These are phyloP conservation scores for Pilaira anomala DNA, from an alignment of 192 early-diverging fungal species.

Conservation along the genomic window DNA sequence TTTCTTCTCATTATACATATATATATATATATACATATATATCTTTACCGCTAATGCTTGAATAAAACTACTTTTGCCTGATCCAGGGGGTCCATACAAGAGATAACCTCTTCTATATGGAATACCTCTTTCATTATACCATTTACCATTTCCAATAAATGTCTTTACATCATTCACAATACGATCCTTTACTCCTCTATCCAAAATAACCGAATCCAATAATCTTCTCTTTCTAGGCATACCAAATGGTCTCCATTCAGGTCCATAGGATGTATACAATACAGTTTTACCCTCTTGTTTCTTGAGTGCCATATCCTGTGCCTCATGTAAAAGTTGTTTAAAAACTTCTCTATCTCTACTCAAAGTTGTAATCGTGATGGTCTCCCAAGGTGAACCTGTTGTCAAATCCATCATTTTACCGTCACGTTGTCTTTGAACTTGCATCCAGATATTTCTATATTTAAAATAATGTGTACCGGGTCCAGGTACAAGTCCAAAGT, in stretches of 20 bases:
- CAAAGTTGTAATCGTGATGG: constrained; percentile 88
- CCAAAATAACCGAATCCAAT: constrained; percentile 72
- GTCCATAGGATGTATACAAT: constrained; percentile 90
- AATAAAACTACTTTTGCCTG: constrained; percentile 91
- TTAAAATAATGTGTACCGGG: constrained; percentile 87
- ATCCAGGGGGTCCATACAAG: constrained; percentile 85
- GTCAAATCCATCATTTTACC: constrained; percentile 87
- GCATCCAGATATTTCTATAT: constrained; percentile 79
- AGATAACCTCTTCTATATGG: constrained; percentile 90
- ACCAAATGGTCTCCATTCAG: constrained; percentile 97
- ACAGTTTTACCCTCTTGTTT: constrained; percentile 96
- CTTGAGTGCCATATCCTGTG: constrained; percentile 75
- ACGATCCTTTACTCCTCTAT: constrained; percentile 58
- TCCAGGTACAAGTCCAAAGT: constrained; percentile 88
- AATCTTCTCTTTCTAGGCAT: constrained; percentile 78
- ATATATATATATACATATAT: neutral
- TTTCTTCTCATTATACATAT: neutral
- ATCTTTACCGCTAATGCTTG: constrained; percentile 72
- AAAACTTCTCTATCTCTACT: constrained; percentile 78
- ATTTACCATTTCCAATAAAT: constrained; percentile 76
- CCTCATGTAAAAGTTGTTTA: constrained; percentile 71
- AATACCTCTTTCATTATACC: constrained; percentile 83
- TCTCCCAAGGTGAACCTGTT: constrained; percentile 92
- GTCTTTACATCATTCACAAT: constrained; percentile 69
- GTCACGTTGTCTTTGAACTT: constrained; percentile 79